Evolutionary conservation across 2,329 filamentous ascomycete genomes (phyloP).

Genomic region (Coniochaeta sp.): DNA sequence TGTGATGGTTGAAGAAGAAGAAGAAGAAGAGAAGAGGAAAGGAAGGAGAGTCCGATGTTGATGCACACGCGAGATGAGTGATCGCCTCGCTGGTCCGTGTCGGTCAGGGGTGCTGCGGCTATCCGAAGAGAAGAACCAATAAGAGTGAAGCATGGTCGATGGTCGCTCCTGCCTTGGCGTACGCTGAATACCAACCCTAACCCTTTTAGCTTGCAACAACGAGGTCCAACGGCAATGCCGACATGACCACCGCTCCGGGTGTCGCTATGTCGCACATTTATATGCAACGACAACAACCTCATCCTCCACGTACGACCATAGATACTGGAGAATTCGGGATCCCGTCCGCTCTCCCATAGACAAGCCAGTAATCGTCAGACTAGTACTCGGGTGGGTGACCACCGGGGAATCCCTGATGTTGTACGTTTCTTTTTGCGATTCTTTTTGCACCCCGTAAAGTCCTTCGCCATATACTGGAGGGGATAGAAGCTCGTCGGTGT

Average conservation of each 20-base stretch:
- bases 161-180: too few species aligned
- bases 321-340: background rate
- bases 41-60: constrained; percentile 3
- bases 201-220: too few species aligned
- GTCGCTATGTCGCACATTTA: too few species aligned
- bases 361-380: background rate
- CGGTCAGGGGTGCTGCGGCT: background rate
- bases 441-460: too few species aligned
- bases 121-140: too few species aligned
- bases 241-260: too few species aligned
- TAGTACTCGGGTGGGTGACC: background rate
- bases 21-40: constrained; percentile 4
- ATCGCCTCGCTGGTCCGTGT: background rate
- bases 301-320: background rate
- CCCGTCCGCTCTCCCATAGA: background rate
- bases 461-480: too few species aligned
- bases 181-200: too few species aligned
- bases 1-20: constrained; percentile 5
- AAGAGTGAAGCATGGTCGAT: too few species aligned
- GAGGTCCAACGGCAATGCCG: too few species aligned
- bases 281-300: background rate
- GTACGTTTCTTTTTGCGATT: background rate
- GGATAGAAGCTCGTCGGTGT: too few species aligned
- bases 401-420: background rate
- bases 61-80: constrained; percentile 2